A percentile compares a stretch with the other conserved stretches of the same genome.
Evolutionary conservation across 345 rosid species (phyloP).

Genomic region (Moricandia arvensis): DNA sequence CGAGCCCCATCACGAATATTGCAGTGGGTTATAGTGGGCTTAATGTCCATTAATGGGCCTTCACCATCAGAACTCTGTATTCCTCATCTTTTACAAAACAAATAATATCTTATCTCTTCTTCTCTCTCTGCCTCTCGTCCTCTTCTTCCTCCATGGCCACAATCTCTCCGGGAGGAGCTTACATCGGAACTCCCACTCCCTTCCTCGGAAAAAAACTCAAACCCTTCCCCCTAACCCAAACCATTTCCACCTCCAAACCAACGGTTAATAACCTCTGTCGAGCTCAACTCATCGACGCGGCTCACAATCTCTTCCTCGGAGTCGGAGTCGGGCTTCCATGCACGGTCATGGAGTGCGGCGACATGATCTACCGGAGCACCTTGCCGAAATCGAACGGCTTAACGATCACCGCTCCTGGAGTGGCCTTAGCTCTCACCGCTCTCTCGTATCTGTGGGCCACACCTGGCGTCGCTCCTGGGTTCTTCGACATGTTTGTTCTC

Average conservation of each 20-base stretch:
- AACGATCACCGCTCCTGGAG: conserved; percentile 80
- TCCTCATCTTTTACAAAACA: not conserved
- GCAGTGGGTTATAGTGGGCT: not conserved
- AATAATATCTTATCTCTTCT: not conserved
- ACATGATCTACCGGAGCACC: conserved; percentile 89
- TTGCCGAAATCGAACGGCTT: conserved; percentile 77
- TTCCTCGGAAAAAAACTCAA: conserved; percentile 68
- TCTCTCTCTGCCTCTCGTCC: not conserved
- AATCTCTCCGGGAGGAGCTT: conserved; percentile 55
- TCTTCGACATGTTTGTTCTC: conserved; percentile 92
- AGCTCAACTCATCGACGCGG: conserved; percentile 56
- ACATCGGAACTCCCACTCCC: conserved; percentile 46
- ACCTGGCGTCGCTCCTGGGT: conserved; percentile 98
- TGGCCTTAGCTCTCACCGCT: conserved; percentile 68
- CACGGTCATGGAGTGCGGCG: conserved; percentile 98
- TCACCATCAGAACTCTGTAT: not conserved
- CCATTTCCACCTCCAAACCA: conserved; percentile 32
- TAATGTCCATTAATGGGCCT: not conserved
- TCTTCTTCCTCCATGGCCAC: conserved; percentile 54
- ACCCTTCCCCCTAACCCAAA: conserved; percentile 30
- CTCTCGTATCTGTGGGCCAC: conserved; percentile 97
- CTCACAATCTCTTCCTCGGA: conserved; percentile 72
- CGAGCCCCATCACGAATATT: not conserved
- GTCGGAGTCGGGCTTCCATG: conserved; percentile 98
- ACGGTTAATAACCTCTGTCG: conserved; percentile 38